phyloP scores from a whole-genome alignment of 805 yeast genomes.

The Myxozyma sirexii region DNA sequence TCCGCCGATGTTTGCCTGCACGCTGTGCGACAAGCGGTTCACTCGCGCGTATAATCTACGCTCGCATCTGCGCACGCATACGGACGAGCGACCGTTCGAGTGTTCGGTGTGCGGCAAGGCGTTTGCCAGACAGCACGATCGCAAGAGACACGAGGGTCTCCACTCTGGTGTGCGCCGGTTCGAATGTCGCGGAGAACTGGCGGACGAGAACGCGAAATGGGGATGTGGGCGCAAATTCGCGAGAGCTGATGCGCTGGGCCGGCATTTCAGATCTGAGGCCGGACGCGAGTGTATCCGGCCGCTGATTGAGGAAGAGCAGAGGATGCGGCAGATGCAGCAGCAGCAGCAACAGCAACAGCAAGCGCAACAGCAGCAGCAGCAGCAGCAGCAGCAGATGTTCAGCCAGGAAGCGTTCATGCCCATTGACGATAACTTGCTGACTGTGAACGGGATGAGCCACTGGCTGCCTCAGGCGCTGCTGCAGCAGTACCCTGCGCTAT shows the following conservation, averaged over 20 bases:
- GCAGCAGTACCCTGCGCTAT: conserved; percentile 30
- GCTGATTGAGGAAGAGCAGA: conserved; percentile 57
- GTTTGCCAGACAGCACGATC: conserved; percentile 77
- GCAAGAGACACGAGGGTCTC: conserved; percentile 73
- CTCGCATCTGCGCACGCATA: conserved; percentile 87
- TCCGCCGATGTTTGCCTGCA: conserved; percentile 75
- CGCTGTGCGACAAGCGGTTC: conserved; percentile 80
- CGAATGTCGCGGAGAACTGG: conserved; percentile 62
- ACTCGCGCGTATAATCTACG: conserved; percentile 92
- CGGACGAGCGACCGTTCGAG: conserved; percentile 68
- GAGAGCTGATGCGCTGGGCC: conserved; percentile 73
- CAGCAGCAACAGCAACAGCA: conserved; percentile 4
- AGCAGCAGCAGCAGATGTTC: background rate
- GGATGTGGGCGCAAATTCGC: conserved; percentile 78
- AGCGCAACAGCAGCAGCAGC: conserved; percentile 2
- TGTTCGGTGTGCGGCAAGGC: conserved; percentile 66
- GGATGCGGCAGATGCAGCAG: conserved; percentile 21
- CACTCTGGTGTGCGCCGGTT: conserved; percentile 74
- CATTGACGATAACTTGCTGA: conserved; percentile 6
- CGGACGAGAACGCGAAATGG: conserved; percentile 64
- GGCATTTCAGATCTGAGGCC: conserved; percentile 75
- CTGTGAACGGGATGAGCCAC: background rate
- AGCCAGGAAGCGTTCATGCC: background rate
- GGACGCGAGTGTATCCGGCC: conserved; percentile 72
- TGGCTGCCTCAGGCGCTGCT: conserved; percentile 30